These are phyloP conservation scores for Lasiodiplodia hormozganensis DNA, from an alignment of 2,329 filamentous ascomycete species.

Conservation along the genomic window DNA sequence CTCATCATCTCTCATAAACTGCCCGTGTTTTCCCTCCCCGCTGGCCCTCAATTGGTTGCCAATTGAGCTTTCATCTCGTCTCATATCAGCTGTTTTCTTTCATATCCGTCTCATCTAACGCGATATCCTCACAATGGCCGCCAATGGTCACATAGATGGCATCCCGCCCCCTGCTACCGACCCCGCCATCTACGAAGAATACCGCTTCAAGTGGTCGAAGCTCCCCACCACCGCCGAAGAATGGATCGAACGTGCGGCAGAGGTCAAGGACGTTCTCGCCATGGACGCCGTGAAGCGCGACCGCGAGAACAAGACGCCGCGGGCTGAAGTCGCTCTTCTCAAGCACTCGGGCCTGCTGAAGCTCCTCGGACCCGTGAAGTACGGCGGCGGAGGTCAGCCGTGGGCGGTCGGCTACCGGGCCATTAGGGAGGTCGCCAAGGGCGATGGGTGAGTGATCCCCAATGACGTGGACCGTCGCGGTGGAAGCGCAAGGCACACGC, in stretches of 20 bases:
- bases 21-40: not conserved
- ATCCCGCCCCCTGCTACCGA: conserved; percentile 38
- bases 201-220: conserved; percentile 46
- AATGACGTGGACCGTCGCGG: not conserved
- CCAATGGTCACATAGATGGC: conserved; percentile 5
- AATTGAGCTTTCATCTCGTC: not conserved
- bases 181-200: conserved; percentile 50
- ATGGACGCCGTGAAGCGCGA: conserved; percentile 58
- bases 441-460: conserved; percentile 58
- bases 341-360: conserved; percentile 61
- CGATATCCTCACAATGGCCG: conserved; percentile 1
- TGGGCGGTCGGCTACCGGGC: conserved; percentile 65
- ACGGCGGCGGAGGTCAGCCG: conserved; percentile 60
- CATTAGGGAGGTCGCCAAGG: conserved; percentile 69
- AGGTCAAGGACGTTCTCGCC: conserved; percentile 58
- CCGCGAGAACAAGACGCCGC: conserved; percentile 60
- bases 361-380: conserved; percentile 57
- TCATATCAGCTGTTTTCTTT: not conserved
- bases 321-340: conserved; percentile 58
- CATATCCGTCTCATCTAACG: not conserved
- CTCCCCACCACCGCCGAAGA: conserved; percentile 50
- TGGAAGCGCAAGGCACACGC: not conserved
- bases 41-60: not conserved
- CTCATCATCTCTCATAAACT: not conserved
- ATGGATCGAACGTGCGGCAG: conserved; percentile 58